Base-by-base conservation (phyloP, 2,329 filamentous ascomycete species). In the Epichloe coenophiala region DNA sequence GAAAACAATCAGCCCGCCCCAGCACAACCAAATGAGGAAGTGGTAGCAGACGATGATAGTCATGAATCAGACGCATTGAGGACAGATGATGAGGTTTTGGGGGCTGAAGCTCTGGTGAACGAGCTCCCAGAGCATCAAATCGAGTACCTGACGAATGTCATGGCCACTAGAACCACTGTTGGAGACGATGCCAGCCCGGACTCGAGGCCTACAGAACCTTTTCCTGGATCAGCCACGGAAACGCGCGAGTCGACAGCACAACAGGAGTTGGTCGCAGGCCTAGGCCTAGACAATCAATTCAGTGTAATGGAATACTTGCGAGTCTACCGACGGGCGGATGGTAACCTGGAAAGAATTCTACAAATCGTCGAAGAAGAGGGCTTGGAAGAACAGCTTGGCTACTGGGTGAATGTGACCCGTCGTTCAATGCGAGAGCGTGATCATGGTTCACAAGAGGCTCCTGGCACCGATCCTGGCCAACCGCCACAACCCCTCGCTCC, bases 291-390 rank as follows among this genome's bases (percentile, higher is more conserved):
- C 27, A 56, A 61, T 35, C 56, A 56, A 45, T 57, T 59, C 11
- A 62, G 58, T 13, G 57, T 66, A 7, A 56, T 60, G 37, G 63
- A 67, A n/a, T 68, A 65, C 50, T 68, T 75, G 56, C 72, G 70
- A 50, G 81, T 78, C 38, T 83, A 80, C 63, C 71, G 73, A 41
- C 76, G 77, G 50, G 80, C 80, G 1, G 72, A 73, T 42, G 81
- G 81, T 4, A 74, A 84, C 56, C 73, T 74, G 0, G 70, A 76
- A 37, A 73, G 72, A 52, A 78, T 86, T 27, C 56, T 83, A 3
- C 68, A 72, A 40, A 78, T 86, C 21, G 80, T 84, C 35, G 73
- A 76, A 39, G 73, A 78, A 38, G 80, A 84, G 57, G 72, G 75
- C 4, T 71, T 79, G 2, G 71, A 77, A 50, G 76, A 79, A 11